These are phyloP conservation scores for Nakaseomyces nivariensis DNA, from an alignment of 1,139 yeast species.

Conservation along the genomic window DNA sequence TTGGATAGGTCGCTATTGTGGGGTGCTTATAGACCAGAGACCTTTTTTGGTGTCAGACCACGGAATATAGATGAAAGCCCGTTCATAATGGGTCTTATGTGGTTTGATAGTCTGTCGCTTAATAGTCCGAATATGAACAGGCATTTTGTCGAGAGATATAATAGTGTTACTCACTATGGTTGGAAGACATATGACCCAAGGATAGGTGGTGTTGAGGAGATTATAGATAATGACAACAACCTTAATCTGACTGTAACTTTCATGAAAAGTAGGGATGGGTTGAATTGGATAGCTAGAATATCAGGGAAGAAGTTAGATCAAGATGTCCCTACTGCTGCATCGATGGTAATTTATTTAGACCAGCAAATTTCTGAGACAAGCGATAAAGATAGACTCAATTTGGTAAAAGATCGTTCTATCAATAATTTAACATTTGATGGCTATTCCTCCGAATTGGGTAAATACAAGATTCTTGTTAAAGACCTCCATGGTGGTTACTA, in stretches of 20 bases:
- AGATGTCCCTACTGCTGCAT: constrained; percentile 40
- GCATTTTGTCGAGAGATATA: constrained; percentile 63
- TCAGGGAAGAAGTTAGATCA: constrained; percentile 51
- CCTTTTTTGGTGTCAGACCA: constrained; percentile 81
- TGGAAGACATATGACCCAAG: constrained; percentile 88
- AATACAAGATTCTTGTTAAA: constrained; percentile 42
- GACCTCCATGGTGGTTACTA: constrained; percentile 43
- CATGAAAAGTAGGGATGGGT: constrained; percentile 61
- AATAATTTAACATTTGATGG: constrained; percentile 42
- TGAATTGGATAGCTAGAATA: constrained; percentile 66
- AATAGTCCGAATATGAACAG: constrained; percentile 53
- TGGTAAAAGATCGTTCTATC: constrained; percentile 28
- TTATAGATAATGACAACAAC: constrained; percentile 57
- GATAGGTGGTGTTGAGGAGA: constrained; percentile 70
- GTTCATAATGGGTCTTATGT: constrained; percentile 72
- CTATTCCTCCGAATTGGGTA: constrained; percentile 44
- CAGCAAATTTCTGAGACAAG: constrained; percentile 43
- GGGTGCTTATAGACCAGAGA: constrained; percentile 90
- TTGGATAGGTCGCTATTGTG: constrained; percentile 48
- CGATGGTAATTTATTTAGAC: constrained; percentile 63
- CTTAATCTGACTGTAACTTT: constrained; percentile 61
- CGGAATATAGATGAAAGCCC: constrained; percentile 54
- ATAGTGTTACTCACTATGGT: constrained; percentile 60
- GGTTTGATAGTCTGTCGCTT: constrained; percentile 66
- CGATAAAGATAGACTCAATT: constrained; percentile 39